These are phyloP conservation scores for Zymoseptoria pseudotritici DNA, from an alignment of 2,329 filamentous ascomycete species.

Conservation along the genomic window DNA sequence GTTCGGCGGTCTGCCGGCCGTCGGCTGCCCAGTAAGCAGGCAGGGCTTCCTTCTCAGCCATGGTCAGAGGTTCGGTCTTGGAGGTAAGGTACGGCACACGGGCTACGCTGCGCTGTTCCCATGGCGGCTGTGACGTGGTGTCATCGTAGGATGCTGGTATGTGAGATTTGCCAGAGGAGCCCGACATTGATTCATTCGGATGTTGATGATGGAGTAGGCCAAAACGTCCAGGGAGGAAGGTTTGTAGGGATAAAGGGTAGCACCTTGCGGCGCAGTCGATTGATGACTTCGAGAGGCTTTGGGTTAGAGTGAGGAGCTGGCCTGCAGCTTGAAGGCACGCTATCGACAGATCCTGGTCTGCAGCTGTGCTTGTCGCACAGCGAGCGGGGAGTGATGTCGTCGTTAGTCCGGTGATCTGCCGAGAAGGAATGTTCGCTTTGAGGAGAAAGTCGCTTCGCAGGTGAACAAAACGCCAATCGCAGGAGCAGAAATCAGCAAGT, in stretches of 20 bases:
- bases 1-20: neutral
- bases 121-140: slow-evolving; percentile 7
- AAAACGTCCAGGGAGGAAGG: neutral
- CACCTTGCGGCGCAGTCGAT: neutral
- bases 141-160: neutral
- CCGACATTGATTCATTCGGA: neutral
- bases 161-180: neutral
- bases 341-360: neutral
- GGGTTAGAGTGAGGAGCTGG: neutral
- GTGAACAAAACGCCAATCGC: neutral
- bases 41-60: slow-evolving; percentile 5
- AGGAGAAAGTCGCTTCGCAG: neutral
- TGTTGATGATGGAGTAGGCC: neutral
- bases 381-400: neutral
- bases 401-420: neutral
- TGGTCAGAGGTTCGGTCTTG: slow-evolving; percentile 4
- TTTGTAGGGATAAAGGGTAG: neutral
- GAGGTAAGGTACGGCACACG: slow-evolving; percentile 12
- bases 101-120: slow-evolving; percentile 11
- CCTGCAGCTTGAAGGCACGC: neutral
- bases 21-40: slow-evolving; percentile 3
- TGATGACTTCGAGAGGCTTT: neutral
- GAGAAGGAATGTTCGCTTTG: neutral
- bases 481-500: neutral
- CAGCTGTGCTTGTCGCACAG: neutral